Percentiles rank a stretch among this genome's conserved stretches.
Conservation (phyloP, 2,329 filamentous ascomycete species). For the Dendryphion nanum region DNA sequence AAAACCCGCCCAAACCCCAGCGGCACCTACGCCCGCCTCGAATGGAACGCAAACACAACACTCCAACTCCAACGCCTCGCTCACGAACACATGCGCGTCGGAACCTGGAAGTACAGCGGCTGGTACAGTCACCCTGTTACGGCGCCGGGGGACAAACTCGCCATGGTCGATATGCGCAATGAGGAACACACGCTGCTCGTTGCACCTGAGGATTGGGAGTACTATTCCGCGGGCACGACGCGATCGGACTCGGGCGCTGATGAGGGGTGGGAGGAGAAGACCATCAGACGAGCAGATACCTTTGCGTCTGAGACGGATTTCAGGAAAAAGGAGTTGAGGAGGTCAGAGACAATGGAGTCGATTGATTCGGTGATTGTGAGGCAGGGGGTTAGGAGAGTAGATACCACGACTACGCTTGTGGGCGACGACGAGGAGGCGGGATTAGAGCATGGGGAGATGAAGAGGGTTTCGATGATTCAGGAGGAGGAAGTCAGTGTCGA, state of each 20-base stretch:
- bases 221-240: neutral
- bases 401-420: conserved; percentile 6
- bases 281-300: conserved; percentile 1
- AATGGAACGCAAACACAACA: conserved; percentile 5
- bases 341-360: neutral
- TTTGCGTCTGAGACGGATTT: neutral
- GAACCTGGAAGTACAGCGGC: conserved; percentile 6
- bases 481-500: too few species aligned
- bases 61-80: conserved; percentile 10
- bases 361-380: neutral
- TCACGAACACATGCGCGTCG: conserved; percentile 4
- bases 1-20: neutral
- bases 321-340: too few species aligned
- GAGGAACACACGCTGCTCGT: conserved; percentile 3
- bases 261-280: neutral
- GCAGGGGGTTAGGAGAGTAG: conserved; percentile 1
- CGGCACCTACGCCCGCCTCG: conserved; percentile 2
- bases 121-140: conserved; percentile 7
- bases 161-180: conserved; percentile 6
- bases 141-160: conserved; percentile 7
- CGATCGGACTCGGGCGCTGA: neutral
- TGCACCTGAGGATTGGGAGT: conserved; percentile 2
- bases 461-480: too few species aligned
- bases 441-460: too few species aligned
- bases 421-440: neutral